Evolutionary conservation across 2,329 filamentous ascomycete species (phyloP), one percentile per base, ranked within the genome.

Genomic region (Claviceps cyperi): DNA sequence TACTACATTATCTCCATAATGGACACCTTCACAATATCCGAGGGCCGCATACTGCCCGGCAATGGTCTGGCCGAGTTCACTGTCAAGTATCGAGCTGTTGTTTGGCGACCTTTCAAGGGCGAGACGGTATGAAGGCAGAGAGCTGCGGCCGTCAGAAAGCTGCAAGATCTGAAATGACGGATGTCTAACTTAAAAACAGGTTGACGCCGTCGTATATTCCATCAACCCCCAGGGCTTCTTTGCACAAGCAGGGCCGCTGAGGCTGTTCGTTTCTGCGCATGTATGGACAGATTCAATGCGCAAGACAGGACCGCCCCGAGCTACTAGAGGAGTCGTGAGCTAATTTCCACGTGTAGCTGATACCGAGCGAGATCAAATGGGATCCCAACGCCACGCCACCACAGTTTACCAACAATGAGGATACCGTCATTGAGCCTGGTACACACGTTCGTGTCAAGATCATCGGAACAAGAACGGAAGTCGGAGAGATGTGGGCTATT

Each of bases 1-100:
- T 96, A 94, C 74, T 97, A 92, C 68, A 94, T 98, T 63, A 92
- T 98, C 60, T 92, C 89, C 63, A 94, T 98, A 61, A 91, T 98
- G 80, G 90, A 96, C 67, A 86, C 90, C 46, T 90, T 94, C 61
- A 86, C 96, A 58, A 91, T 97, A 61, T 94, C 88, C 15, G 89
- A 95, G 62, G 90, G 90, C 13, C 84, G 88, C 58, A 91, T 98
- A 54, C 78, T 96, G 51, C 91, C 92, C 3, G 87, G 91, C 8
- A 94, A 85, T 54, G 92, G 90, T 9, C 77, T 94, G 57, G 91
- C 92, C 19, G 88, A 96, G 68, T 98, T 96, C 64, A 94, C 86
- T 0, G 89, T 98, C 46, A 82, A 86, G 60, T 98, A 96, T 66
- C 86, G 90, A 53, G 92, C 92, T 49, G 91, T 98, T 53, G 88